Base-by-base conservation (phyloP, 2,329 filamentous ascomycete genomes). In the Cryoendolithus antarcticus region DNA sequence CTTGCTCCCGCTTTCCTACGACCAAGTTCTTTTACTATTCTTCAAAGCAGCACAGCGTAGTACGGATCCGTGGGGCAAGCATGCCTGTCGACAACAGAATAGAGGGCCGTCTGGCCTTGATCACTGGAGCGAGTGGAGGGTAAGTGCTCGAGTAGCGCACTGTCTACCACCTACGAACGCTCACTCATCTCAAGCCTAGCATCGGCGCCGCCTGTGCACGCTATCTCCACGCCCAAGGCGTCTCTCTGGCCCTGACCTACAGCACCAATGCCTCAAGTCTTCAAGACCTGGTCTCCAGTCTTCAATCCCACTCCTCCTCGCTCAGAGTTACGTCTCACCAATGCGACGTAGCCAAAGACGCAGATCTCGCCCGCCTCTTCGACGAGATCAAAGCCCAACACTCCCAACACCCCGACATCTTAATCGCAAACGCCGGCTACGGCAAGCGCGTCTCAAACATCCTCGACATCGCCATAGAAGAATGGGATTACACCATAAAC, bases 351-450 rank as follows among this genome's bases (percentile, higher is more conserved):
- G 65, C 64, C 10, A 66, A 65, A 6, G 63, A 69, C 4, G 65
- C 67, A 5, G 69, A 73, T 34, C 71, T 79, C 27, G 57, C 68
- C 32, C 52, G 56, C 3, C 65, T 81, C 47, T 77, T 75, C 41
- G 48, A 62, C 9, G 67, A 76, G 40, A 71, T 81, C 32, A 59
- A 66, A 35, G 51, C 59, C 1, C 52, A 69, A 37, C 75, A 80
- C 52, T 63, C 62, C n/a, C 64, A 71, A 40, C 64, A 66, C 2
- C 74, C 75, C 0, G 74, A 81, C 49, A 80, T 83, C 13, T 61
- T 82, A 3, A 57, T 83, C 21, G 73, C 71, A 8, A 83, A 83
- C 50, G 79, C 79, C 1, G 78, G 77, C 0, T 70, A 78, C 44
- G 77, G 77, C 27, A 77, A 76, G 51, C 67, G 75, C 7, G 70